phyloP scores from a whole-genome alignment of 2,329 filamentous ascomycete species.

The Aspergillus uvarum region DNA sequence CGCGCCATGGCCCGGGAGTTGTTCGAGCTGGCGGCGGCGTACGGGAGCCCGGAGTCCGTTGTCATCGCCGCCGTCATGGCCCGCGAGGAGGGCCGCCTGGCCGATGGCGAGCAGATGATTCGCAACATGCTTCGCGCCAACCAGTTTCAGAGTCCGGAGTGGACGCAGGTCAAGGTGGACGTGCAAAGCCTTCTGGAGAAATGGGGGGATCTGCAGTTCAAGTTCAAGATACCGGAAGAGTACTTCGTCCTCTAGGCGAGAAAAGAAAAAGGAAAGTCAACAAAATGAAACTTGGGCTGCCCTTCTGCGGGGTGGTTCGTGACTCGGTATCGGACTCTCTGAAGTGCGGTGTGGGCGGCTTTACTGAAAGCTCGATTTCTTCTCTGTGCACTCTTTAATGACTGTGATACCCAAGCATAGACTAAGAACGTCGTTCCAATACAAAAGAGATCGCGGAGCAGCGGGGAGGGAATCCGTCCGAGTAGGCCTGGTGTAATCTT shows the following conservation, averaged over 20 bases:
- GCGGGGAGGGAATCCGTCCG: not conserved
- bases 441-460: not conserved
- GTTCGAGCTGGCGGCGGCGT: slow-evolving; percentile 31
- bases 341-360: no score
- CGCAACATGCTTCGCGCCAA: not conserved
- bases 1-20: slow-evolving; percentile 34
- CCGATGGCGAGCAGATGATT: not conserved
- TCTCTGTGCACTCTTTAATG: no score
- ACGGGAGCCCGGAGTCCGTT: slow-evolving; percentile 22
- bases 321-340: no score
- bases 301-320: no score
- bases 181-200: not conserved
- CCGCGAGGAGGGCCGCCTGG: slow-evolving; percentile 25
- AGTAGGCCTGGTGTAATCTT: not conserved
- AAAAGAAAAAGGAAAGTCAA: no score
- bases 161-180: not conserved
- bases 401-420: no score
- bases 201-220: slow-evolving; percentile 25
- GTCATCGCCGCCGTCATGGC: slow-evolving; percentile 32
- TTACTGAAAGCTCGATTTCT: no score
- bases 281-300: no score
- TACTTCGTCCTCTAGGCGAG: not conserved
- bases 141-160: not conserved
- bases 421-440: no score
- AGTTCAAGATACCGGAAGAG: slow-evolving; percentile 14